Evolutionary conservation across 805 yeast genomes (phyloP).

Genomic region (Metschnikowia noctiluminum): DNA sequence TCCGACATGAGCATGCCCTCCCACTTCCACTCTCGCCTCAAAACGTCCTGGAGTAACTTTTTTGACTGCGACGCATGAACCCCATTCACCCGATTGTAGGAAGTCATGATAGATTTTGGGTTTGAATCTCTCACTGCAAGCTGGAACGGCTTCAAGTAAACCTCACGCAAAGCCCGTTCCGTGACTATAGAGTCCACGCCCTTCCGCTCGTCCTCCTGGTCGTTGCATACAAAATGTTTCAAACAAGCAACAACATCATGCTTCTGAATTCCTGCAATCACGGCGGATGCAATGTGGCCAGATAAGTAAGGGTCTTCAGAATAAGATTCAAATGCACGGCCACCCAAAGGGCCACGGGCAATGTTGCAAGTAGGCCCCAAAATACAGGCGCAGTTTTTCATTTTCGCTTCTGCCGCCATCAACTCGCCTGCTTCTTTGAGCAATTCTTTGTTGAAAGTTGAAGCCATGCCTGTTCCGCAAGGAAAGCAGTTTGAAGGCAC

Average conservation of each 20-base stretch:
- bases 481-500: slow-evolving; percentile 58
- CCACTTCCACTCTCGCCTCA: slow-evolving; percentile 56
- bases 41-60: slow-evolving; percentile 40
- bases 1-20: slow-evolving; percentile 59
- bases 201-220: slow-evolving; percentile 54
- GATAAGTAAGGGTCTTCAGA: slow-evolving; percentile 56
- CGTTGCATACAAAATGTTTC: slow-evolving; percentile 64
- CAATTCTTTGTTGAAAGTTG: slow-evolving; percentile 53
- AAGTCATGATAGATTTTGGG: slow-evolving; percentile 58
- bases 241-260: slow-evolving; percentile 51
- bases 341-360: slow-evolving; percentile 57
- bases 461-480: slow-evolving; percentile 57
- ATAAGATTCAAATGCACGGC: slow-evolving; percentile 61
- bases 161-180: slow-evolving; percentile 62
- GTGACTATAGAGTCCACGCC: slow-evolving; percentile 48
- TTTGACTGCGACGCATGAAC: slow-evolving; percentile 50
- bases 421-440: slow-evolving; percentile 47
- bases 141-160: slow-evolving; percentile 62
- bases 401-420: slow-evolving; percentile 53
- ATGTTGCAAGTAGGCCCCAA: slow-evolving; percentile 47
- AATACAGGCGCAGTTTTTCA: slow-evolving; percentile 50
- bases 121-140: slow-evolving; percentile 50
- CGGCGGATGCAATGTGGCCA: slow-evolving; percentile 46
- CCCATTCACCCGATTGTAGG: slow-evolving; percentile 64
- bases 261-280: slow-evolving; percentile 54